Evolutionary conservation across 2,329 filamentous ascomycete species (phyloP), one percentile per base, ranked within the genome.

Genomic region (Aspergillus versicolor): DNA sequence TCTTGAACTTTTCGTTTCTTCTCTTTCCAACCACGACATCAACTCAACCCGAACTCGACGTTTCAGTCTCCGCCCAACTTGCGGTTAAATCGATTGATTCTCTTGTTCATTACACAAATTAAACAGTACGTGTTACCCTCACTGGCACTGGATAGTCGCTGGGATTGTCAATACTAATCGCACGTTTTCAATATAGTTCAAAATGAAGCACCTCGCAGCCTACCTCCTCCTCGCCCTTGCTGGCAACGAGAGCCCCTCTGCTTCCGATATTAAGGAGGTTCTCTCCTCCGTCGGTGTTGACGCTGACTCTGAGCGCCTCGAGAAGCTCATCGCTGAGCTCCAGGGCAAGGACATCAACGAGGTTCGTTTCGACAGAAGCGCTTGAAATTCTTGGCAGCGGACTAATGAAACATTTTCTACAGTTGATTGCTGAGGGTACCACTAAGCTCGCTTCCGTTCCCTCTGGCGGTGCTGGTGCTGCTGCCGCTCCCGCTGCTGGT

Each of bases 71-170:
- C 93, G 92, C 89, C 85, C 88, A 90, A 88, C 79, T 73, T 79
- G 90, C 92, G 93, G 93, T 97, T 96, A 96, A 97, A 96, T 89
- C 87, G 93, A 97, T 97, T 97, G 93, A 92, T 77, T 81, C 79
- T 82, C 79, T 68, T 77, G 79, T 81, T 82, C 79, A 68, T 62
- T 63, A 67, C 15, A 27, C 61, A 67, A 63, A 60, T 45, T 63
- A 62, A 66, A 57, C 63, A 58, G 67, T 74, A 69, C 58, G 68
- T 69, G 43, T 22, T 49, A 54, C 15, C 41, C 38, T 22, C 41
- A 5, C 42, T 17, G 12, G 13, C 50, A 2, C 2, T 30, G 38
- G n/a, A 19, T 27, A n/a, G 15, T 12, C 17, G 12, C 19, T 51
- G 4, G 37, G 19, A 37, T n/a, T 13, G 13, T 37, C 34, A n/a